Evolutionary conservation across 176 grass and related monocot species (phyloP), one percentile per base, ranked within the genome.

Genomic region (Poa annua): DNA sequence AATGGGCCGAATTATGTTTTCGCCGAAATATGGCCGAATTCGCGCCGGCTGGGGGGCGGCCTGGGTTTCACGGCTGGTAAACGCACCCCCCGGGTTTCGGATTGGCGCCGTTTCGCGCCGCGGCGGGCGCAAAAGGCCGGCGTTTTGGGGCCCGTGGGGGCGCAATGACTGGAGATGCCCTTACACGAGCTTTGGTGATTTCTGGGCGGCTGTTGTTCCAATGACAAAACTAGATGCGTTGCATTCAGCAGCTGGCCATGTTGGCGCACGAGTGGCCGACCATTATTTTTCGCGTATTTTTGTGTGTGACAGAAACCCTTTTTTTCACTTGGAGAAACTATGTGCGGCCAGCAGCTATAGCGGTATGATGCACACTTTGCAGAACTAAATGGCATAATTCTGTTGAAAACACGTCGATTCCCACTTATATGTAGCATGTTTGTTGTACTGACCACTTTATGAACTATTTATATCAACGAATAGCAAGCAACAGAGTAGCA

Each of bases 341-440:
- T 35, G 47, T 48, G 47, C 47, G 11, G 51, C 24, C 3, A 35
- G 17, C 17, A 17, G 63, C 51, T 60, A 42, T 44, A 25, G 64
- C 52, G 52, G 25, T 60, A 60, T 56, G 48, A 54, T 44, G 51
- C 35, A 29, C 55, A 71, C 53, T 71, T 1, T 19, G 66, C 41
- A 79, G 11, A 70, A 24, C 7, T n/a, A 12, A 36, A 64, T 11
- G 15, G 33, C 13, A 19, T 45, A 57, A 25, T 21, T 61, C 3
- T 78, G 39, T 50, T 47, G 75, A 35, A 15, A 85, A 24, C 83
- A 78, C 52, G 75, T 85, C 64, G 39, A 47, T 47, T 60, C 75
- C 74, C 65, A 71, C 39, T 12, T 66, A 59, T 34, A 17, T 72
- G 42, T 13, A 25, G 2, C 67, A 71, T 47, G 20, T 45, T 71